A percentile compares a stretch with the other conserved stretches of the same genome.
Conservation (phyloP, 352 stramenopile genomes). For the Achlya hypogyna region DNA sequence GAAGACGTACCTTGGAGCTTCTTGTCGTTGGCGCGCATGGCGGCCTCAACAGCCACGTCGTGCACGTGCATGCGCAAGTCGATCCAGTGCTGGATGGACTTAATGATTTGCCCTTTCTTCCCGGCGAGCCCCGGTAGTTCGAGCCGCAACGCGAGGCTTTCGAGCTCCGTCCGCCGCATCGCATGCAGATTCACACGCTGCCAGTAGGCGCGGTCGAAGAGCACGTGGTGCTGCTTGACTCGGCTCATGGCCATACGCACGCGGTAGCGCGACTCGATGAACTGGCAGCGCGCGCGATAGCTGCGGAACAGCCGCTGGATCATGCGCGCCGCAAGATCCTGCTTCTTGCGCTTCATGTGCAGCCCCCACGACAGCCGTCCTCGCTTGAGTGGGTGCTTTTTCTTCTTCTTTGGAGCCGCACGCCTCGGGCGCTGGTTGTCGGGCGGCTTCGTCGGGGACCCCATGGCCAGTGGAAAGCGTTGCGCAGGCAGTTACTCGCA, state of each 20-base stretch:
- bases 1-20: constrained; percentile 34
- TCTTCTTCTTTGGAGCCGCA: constrained; percentile 32
- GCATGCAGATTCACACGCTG: constrained; percentile 45
- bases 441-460: too few relatives aligned
- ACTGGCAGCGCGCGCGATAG: constrained; percentile 49
- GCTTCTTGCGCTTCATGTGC: constrained; percentile 19
- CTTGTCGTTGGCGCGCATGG: constrained; percentile 41
- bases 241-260: constrained; percentile 41
- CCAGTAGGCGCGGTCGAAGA: constrained; percentile 42
- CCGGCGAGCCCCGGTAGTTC: constrained; percentile 54
- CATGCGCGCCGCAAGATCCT: constrained; percentile 45
- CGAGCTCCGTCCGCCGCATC: constrained; percentile 52
- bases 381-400: constrained; percentile 24
- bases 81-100: constrained; percentile 63
- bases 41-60: constrained; percentile 49
- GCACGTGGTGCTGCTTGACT: constrained; percentile 41
- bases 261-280: constrained; percentile 32
- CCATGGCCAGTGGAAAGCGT: too few relatives aligned
- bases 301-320: constrained; percentile 61
- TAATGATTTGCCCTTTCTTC: constrained; percentile 69
- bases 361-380: constrained; percentile 1
- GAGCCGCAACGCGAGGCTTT: constrained; percentile 46
- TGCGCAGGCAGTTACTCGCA: too few relatives aligned
- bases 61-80: constrained; percentile 51
- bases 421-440: too few relatives aligned